A percentile compares a stretch with the other conserved stretches of the same genome.
These are phyloP conservation scores for Francoa sonchifolia DNA, from an alignment of 441 rosid genomes.

Conservation along the genomic window DNA sequence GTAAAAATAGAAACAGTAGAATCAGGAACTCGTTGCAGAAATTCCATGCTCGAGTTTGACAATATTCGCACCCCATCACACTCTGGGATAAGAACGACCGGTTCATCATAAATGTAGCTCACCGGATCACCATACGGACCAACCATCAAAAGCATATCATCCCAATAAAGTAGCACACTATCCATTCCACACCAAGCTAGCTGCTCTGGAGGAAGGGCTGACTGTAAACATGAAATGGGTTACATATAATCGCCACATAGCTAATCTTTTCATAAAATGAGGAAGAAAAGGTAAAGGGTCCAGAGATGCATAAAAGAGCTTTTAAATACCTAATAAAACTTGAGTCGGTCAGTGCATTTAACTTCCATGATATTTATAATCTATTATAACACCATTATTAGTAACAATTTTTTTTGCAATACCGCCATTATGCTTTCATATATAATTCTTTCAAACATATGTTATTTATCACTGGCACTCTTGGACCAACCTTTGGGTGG, in stretches of 20 bases:
- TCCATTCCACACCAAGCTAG: conserved; percentile 99
- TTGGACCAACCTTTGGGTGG: too few relatives aligned
- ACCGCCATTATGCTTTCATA: too few relatives aligned
- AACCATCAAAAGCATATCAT: conserved; percentile 89
- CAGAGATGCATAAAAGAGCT: too few relatives aligned
- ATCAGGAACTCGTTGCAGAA: conserved; percentile 92
- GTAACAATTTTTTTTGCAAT: too few relatives aligned
- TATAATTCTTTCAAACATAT: too few relatives aligned
- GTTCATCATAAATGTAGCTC: conserved; percentile 79
- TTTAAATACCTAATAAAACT: too few relatives aligned
- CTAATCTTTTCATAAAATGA: too few relatives aligned
- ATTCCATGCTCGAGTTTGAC: conserved; percentile 77
- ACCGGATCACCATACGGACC: conserved; percentile 86
- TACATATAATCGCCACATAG: background rate
- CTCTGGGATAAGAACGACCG: conserved; percentile 78
- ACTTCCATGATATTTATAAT: too few relatives aligned
- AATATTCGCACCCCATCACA: conserved; percentile 94
- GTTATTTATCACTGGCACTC: too few relatives aligned
- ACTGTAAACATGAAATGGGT: conserved; percentile 27
- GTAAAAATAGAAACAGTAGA: conserved; percentile 88
- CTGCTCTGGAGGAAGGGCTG: conserved; percentile 94
- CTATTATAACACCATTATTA: too few relatives aligned
- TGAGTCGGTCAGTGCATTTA: too few relatives aligned
- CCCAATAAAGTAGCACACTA: conserved; percentile 82
- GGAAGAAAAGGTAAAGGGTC: too few relatives aligned